phyloP scores from a whole-genome alignment of 2,329 filamentous ascomycete species.

The Cladosporium sp. region DNA sequence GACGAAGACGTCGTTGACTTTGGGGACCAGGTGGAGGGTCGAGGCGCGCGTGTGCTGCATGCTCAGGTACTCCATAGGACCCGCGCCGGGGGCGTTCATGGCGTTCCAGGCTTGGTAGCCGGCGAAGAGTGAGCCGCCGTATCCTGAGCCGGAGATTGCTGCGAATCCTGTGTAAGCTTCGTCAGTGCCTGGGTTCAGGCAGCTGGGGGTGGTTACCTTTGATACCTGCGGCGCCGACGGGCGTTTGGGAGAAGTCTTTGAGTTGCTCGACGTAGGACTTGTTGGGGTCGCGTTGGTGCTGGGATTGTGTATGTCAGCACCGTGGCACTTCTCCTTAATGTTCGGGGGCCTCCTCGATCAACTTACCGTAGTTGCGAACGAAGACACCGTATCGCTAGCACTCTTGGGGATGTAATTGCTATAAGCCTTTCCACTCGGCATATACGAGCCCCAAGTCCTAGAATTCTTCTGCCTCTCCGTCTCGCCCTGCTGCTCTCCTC shows the following conservation, averaged over 20 bases:
- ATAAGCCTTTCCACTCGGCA: constrained; percentile 45
- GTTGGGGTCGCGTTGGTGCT: constrained; percentile 42
- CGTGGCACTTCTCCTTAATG: not conserved
- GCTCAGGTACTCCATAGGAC: constrained; percentile 44
- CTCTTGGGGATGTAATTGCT: constrained; percentile 44
- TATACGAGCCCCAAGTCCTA: constrained; percentile 43
- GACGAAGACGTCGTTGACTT: constrained; percentile 39
- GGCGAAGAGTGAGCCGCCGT: constrained; percentile 44
- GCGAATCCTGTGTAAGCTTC: constrained; percentile 23
- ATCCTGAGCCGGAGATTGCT: constrained; percentile 44
- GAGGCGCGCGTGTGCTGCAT: constrained; percentile 42
- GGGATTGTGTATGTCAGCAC: not conserved
- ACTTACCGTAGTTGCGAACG: constrained; percentile 38
- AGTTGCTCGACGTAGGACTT: constrained; percentile 48
- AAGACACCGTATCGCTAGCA: constrained; percentile 35
- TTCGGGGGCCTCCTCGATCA: not conserved
- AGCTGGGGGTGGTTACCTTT: constrained; percentile 14
- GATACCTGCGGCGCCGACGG: constrained; percentile 43
- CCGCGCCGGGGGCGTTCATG: constrained; percentile 29
- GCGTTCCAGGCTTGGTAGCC: constrained; percentile 45
- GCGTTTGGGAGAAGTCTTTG: constrained; percentile 47
- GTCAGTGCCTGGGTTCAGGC: constrained; percentile 20
- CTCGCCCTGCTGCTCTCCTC: constrained; percentile 19
- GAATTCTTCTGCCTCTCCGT: constrained; percentile 32
- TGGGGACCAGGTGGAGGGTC: constrained; percentile 38